Base-by-base conservation (phyloP, 2,329 filamentous ascomycete genomes). In the Paraconiothyrium brasiliense region DNA sequence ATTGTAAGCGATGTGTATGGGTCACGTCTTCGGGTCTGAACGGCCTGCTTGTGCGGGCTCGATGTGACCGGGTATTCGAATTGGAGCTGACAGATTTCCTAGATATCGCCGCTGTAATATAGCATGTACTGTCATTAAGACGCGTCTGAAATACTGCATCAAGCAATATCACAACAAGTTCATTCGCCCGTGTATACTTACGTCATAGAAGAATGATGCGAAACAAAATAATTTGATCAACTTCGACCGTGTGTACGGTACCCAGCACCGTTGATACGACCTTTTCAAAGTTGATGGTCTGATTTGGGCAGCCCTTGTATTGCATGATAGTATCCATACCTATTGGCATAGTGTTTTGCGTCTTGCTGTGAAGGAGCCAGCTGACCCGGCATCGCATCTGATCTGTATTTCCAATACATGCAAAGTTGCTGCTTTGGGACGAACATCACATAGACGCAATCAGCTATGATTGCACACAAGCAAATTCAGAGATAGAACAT, bases 91-190 rank as follows among this genome's bases (percentile, higher is more conserved):
- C 59, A 54, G 37, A 32, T 65, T 61, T 43, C 49, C 52, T 56
- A 65, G 62, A 57, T 44, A 54, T 46, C 69, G 61, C 71, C 30
- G 63, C 43, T 72, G 70, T 72, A 70, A 57, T 59, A 73, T 73
- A 69, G 43, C 43, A 32, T 56, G 54, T 56, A 56, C 32, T 68
- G 66, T 71, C 63, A 72, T 71, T 63, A 64, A 66, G 55, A 67
- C 32, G 58, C 39, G 64, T 70, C 67, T 70, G 67, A 63, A 67
- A 51, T 56, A 37, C 47, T 46, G 43, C 46, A 46, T 47, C 46
- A 47, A 32, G 50, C 54, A 61, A 55, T 32, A 5, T 8, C 27
- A 27, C 39, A 11, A 5, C 14, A 39, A 27, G 20, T 13, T 39
- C 34, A 14, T 27, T 30, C 22, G 14, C 10, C 39, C 27, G 30